Base-by-base conservation (phyloP, 2,329 filamentous ascomycete species). In the Botrytis tulipae region DNA sequence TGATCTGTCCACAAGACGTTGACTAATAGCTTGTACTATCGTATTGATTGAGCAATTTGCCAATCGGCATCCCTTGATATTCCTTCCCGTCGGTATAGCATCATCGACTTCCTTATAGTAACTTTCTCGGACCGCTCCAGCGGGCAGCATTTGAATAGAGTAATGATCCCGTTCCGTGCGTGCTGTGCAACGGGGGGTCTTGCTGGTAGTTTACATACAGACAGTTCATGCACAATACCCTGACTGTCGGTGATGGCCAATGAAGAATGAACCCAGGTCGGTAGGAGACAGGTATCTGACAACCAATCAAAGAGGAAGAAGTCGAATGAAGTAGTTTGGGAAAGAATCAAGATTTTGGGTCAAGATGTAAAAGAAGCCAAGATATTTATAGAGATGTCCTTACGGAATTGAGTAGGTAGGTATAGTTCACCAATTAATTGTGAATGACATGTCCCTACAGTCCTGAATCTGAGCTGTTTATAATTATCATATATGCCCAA, bases 1-100 rank as follows among this genome's bases (percentile, higher is more conserved):
- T 68, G 71, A 72, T 72, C 71, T 72, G 71, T 72, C 62, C 62
- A 44, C 54, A 68, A 68, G 62, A 65, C 48, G 35, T 57, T 57
- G 46, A 54, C 65, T 29, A 40, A 67, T 46, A 48, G 35, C 32
- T 67, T 29, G 62, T 46, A 44, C 59, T 42, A 40, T 40, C 37
- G 63, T 35, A 42, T 65, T 25, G 63, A 61, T 29, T 18, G 29
- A 32, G 61, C 32, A 8, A 29, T n/a, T 62, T 44, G 48, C 60
- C 60, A 66, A 71, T 71, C 70, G 70, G 70, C 22, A 42, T n/a
- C 10, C 37, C 42, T 42, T 44, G 35, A 44, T 42, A 35, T 72
- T 37, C 46, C 44, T 46, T 72, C 61, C 70, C 62, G 70, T 68
- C 70, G 61, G 70, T 59, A 68, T 35, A 40, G 35, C 35, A 72